These are phyloP conservation scores for Leishmania lainsoni DNA, from an alignment of 208 protist genomes.

Conservation along the genomic window DNA sequence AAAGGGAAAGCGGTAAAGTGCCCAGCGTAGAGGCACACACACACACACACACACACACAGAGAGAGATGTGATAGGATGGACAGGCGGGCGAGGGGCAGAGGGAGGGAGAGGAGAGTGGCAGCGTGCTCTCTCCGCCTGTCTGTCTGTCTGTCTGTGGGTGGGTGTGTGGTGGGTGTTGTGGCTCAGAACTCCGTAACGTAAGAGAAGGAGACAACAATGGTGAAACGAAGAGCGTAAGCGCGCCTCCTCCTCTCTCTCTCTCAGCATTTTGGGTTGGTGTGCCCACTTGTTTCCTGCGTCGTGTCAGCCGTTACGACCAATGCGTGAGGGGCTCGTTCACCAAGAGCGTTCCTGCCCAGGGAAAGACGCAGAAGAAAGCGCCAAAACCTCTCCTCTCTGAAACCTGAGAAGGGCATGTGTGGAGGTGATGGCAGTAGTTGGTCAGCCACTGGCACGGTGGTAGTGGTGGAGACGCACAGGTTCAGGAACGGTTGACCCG, in stretches of 20 bases:
- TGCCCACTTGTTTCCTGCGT: neutral
- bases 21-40: neutral
- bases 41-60: too few species aligned
- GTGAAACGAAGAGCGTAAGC: neutral
- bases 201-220: too few species aligned
- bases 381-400: neutral
- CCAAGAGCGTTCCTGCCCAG: neutral
- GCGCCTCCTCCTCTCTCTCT: too few species aligned
- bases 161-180: neutral
- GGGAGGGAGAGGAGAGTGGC: neutral
- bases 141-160: neutral
- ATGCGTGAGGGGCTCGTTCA: neutral
- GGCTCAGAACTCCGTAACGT: too few species aligned
- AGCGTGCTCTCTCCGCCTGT: neutral
- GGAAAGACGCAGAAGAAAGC: neutral
- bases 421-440: neutral
- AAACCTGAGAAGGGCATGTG: too few species aligned
- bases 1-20: neutral
- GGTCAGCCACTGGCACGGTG: neutral
- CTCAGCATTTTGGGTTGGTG: too few species aligned
- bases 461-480: neutral
- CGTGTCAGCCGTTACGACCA: neutral
- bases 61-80: neutral
- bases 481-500: neutral
- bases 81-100: neutral